These are phyloP conservation scores for Suillus decipiens DNA, from an alignment of 768 basidiomycete genomes.

Conservation along the genomic window DNA sequence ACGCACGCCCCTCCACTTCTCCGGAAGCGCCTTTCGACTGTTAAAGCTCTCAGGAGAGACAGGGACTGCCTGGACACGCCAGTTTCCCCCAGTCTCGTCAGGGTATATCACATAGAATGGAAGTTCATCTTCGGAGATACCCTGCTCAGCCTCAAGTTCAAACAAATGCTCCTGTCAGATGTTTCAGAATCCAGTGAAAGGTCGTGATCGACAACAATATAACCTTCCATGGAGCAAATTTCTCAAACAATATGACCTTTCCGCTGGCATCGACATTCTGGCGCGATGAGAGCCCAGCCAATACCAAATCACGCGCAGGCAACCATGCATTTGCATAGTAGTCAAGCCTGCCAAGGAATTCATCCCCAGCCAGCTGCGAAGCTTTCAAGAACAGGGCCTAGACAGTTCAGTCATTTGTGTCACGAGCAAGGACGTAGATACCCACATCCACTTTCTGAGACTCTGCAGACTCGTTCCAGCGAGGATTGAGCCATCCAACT, in stretches of 20 bases:
- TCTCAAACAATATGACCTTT: constrained; percentile 76
- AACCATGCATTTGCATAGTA: constrained; percentile 92
- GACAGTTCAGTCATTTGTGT: constrained; percentile 11
- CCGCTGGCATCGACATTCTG: constrained; percentile 65
- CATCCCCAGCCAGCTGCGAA: constrained; percentile 78
- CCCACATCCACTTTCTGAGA: constrained; percentile 73
- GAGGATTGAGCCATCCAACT: constrained; percentile 82
- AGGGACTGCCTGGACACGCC: constrained; percentile 95
- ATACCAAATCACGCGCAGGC: constrained; percentile 82
- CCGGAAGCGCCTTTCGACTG: constrained; percentile 90
- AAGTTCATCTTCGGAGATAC: constrained; percentile 45
- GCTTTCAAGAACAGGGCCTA: constrained; percentile 79
- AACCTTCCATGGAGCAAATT: constrained; percentile 89
- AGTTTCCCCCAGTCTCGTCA: constrained; percentile 71
- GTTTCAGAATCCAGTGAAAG: constrained; percentile 7
- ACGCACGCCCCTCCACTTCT: constrained; percentile 89
- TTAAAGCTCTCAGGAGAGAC: constrained; percentile 80
- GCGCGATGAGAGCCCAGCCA: constrained; percentile 59
- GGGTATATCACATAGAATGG: constrained; percentile 90
- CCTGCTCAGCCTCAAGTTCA: constrained; percentile 69
- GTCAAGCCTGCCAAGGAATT: constrained; percentile 77
- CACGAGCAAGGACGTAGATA: constrained; percentile 16
- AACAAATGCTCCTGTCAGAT: constrained; percentile 82
- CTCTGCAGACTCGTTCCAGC: constrained; percentile 85
- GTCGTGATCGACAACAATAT: constrained; percentile 12